Conservation (phyloP, 345 rosid genomes). For the Syzygium grande region DNA sequence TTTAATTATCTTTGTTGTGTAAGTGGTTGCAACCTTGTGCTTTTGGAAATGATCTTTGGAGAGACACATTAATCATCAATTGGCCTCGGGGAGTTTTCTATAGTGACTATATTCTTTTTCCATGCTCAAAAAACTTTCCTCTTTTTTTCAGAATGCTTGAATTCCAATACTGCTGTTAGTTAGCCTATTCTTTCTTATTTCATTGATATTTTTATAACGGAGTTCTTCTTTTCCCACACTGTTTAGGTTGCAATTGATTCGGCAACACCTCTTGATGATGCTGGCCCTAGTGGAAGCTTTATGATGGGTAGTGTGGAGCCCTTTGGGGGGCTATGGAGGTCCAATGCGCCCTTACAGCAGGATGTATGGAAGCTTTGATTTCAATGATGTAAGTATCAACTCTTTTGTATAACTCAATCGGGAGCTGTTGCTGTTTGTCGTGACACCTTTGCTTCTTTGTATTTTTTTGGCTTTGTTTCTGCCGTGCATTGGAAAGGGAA, state of each 20-base stretch:
- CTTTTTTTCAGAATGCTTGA: neutral
- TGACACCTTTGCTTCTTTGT: neutral
- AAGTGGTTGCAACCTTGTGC: neutral
- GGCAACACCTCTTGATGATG: conserved; percentile 88
- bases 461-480: neutral
- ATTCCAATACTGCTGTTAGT: neutral
- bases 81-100: neutral
- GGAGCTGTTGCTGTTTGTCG: neutral
- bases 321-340: conserved; percentile 77
- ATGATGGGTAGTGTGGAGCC: conserved; percentile 40
- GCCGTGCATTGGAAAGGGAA: neutral
- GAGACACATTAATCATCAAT: neutral
- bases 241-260: conserved; percentile 93
- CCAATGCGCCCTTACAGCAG: conserved; percentile 71
- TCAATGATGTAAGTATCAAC: conserved; percentile 52
- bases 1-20: neutral
- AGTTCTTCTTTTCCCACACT: neutral
- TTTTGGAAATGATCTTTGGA: neutral
- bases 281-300: conserved; percentile 55
- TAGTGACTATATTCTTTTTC: neutral
- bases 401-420: neutral
- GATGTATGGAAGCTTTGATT: conserved; percentile 72
- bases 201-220: neutral
- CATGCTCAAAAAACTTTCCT: neutral
- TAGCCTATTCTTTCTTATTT: neutral